phyloP scores from a whole-genome alignment of 148 eudicot species.

The Gaultheria prostrata region DNA sequence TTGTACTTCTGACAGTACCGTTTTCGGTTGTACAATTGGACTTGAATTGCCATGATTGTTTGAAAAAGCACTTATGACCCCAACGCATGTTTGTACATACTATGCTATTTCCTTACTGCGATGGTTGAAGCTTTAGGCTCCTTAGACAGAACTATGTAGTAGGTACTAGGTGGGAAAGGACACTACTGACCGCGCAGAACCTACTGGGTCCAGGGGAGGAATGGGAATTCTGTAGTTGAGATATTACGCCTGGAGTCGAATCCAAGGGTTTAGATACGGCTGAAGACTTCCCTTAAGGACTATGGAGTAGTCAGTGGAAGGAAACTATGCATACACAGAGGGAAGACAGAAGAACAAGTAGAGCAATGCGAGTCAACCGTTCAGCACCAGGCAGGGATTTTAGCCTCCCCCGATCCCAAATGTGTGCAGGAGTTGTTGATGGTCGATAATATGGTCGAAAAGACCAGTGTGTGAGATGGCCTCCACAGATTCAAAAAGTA shows the following conservation, averaged over 20 bases:
- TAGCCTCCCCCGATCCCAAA: not conserved
- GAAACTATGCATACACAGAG: not conserved
- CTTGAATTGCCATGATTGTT: not conserved
- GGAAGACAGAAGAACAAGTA: not conserved
- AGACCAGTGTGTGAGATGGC: too few species aligned
- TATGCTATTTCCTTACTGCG: not conserved
- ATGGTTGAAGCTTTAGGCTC: not conserved
- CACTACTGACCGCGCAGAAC: not conserved
- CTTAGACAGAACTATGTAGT: not conserved
- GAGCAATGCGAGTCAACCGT: not conserved
- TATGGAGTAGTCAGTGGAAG: not conserved
- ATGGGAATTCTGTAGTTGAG: not conserved
- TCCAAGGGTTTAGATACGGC: not conserved
- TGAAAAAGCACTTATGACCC: not conserved
- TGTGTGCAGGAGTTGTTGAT: too few species aligned
- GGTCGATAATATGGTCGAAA: too few species aligned
- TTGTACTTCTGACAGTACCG: not conserved
- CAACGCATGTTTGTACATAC: too few species aligned
- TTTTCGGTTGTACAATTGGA: not conserved
- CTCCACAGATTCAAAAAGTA: not conserved
- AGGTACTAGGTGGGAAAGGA: not conserved
- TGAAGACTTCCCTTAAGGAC: not conserved
- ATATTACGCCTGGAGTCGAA: not conserved
- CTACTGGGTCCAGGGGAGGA: not conserved
- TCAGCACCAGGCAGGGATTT: not conserved